Conservation (phyloP, 2,329 filamentous ascomycete genomes). For the Penicillium sp. region DNA sequence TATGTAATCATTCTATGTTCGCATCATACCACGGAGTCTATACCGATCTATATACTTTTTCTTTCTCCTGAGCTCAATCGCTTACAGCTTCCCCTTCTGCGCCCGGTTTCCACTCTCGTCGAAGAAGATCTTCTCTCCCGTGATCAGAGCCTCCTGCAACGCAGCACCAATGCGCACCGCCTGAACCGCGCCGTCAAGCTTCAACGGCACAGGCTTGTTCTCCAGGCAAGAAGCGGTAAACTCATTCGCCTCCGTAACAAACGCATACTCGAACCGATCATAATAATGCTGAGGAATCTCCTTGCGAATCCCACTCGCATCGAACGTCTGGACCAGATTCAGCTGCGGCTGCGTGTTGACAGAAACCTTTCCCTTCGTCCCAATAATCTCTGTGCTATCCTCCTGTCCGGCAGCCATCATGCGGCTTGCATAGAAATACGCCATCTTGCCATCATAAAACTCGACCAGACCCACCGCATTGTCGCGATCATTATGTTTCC, state of each 20-base stretch:
- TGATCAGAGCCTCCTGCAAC: constrained; percentile 62
- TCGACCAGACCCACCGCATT: constrained; percentile 69
- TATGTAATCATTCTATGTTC: not conserved
- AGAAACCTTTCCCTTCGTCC: constrained; percentile 66
- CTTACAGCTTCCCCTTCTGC: constrained; percentile 31
- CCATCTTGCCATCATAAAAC: constrained; percentile 67
- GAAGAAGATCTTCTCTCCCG: constrained; percentile 63
- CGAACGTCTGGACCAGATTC: constrained; percentile 62
- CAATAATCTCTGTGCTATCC: constrained; percentile 71
- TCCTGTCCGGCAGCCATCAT: constrained; percentile 74
- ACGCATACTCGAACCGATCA: constrained; percentile 67
- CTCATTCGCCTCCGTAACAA: constrained; percentile 68
- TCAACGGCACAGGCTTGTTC: constrained; percentile 59
- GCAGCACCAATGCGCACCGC: constrained; percentile 64
- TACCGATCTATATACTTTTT: not conserved
- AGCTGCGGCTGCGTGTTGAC: constrained; percentile 65
- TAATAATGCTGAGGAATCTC: constrained; percentile 69
- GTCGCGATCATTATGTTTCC: constrained; percentile 64
- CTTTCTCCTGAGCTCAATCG: not conserved
- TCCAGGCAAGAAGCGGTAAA: constrained; percentile 66
- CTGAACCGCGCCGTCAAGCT: constrained; percentile 62
- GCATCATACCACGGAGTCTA: not conserved
- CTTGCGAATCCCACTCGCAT: constrained; percentile 58
- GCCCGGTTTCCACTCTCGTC: constrained; percentile 58
- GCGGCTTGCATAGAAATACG: constrained; percentile 66